Percentiles rank a stretch among this genome's conserved stretches.
These are phyloP conservation scores for Nicotiana sylvestris DNA, from an alignment of 257 asterid species.

Conservation along the genomic window DNA sequence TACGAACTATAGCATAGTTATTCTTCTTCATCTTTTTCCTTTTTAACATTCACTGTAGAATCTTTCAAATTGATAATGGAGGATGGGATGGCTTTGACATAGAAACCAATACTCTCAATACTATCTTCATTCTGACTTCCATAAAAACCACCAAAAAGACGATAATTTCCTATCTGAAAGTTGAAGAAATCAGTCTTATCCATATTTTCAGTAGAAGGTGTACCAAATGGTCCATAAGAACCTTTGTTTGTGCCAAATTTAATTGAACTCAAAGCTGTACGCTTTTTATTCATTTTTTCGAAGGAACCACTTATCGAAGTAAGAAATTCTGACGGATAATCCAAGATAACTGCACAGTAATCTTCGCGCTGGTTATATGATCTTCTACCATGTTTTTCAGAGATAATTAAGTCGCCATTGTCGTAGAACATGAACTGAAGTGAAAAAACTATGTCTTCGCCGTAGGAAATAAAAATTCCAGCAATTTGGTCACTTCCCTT, in stretches of 20 bases:
- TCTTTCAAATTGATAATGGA: background rate
- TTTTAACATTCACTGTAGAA: background rate
- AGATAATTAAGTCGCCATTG: background rate
- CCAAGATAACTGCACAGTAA: background rate
- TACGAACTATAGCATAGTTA: too few relatives aligned
- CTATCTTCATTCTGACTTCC: constrained; percentile 18
- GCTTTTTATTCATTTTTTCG: constrained; percentile 1
- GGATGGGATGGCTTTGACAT: constrained; percentile 8
- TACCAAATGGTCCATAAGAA: constrained; percentile 39
- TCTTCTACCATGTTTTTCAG: background rate
- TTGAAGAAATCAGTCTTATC: constrained; percentile 13
- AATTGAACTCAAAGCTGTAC: constrained; percentile 11
- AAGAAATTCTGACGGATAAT: background rate
- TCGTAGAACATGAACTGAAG: background rate
- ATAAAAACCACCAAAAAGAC: constrained; percentile 36
- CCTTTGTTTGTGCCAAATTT: constrained; percentile 33
- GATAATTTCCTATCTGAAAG: constrained; percentile 25
- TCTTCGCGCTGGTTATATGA: too few relatives aligned
- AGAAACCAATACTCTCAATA: background rate
- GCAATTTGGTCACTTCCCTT: background rate
- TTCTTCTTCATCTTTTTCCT: background rate
- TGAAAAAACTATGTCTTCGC: rapidly evolving
- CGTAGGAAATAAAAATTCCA: background rate
- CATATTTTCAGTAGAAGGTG: background rate
- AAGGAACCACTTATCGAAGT: background rate